phyloP scores from a whole-genome alignment of 108 stramenopile genomes.

The Skeletonema marinoi region DNA sequence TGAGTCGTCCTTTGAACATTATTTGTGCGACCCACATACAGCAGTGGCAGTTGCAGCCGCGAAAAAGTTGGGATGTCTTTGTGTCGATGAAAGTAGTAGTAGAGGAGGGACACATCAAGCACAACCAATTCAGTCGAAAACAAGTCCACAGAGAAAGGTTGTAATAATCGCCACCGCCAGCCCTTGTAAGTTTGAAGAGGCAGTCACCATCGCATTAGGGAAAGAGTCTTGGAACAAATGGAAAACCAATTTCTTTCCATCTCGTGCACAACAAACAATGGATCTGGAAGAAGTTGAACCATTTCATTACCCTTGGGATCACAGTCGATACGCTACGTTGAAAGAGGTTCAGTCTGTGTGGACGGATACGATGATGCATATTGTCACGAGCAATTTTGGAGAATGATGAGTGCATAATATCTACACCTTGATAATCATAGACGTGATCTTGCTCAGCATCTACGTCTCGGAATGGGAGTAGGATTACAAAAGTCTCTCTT shows the following conservation, averaged over 20 bases:
- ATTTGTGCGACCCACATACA: slow-evolving; percentile 86
- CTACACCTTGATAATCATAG: no score
- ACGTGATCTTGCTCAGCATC: no score
- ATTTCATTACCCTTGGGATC: slow-evolving; percentile 13
- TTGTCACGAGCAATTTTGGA: slow-evolving; percentile 29
- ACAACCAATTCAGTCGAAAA: neutral
- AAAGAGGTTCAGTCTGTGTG: slow-evolving; percentile 38
- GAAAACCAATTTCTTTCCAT: slow-evolving; percentile 54
- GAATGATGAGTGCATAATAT: no score
- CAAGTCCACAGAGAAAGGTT: slow-evolving; percentile 5
- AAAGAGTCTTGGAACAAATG: slow-evolving; percentile 60
- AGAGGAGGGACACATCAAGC: no score
- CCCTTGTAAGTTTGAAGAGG: slow-evolving; percentile 85
- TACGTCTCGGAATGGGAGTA: no score
- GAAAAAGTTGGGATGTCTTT: slow-evolving; percentile 59
- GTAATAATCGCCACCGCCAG: slow-evolving; percentile 83
- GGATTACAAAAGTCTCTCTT: no score
- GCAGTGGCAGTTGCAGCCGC: slow-evolving; percentile 82
- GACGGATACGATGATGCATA: slow-evolving; percentile 35
- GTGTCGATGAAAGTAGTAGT: neutral
- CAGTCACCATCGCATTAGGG: slow-evolving; percentile 66
- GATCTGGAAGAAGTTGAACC: slow-evolving; percentile 29
- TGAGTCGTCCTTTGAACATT: slow-evolving; percentile 24
- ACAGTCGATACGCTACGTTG: slow-evolving; percentile 14
- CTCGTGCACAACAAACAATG: slow-evolving; percentile 34